phyloP scores from a whole-genome alignment of 768 basidiomycete species.

The Candolleomyces efflorescens region DNA sequence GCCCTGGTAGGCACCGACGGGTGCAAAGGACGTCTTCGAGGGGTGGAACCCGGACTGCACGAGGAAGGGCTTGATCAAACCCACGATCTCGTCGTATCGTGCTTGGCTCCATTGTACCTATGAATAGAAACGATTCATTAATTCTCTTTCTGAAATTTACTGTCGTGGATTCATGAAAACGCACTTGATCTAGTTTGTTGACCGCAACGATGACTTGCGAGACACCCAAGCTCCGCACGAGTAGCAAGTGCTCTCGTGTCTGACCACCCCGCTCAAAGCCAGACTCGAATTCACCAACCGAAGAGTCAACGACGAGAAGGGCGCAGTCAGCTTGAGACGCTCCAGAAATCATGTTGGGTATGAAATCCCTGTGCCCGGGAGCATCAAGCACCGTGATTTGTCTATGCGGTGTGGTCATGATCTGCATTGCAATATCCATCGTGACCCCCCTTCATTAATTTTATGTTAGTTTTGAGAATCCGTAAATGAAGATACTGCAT shows the following conservation, averaged over 20 bases:
- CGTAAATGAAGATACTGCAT: slow-evolving; percentile 13
- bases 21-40: slow-evolving; percentile 78
- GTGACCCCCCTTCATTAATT: slow-evolving; percentile 75
- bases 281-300: slow-evolving; percentile 90
- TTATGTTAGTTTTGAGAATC: slow-evolving; percentile 3
- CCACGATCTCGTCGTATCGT: slow-evolving; percentile 84
- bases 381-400: slow-evolving; percentile 94
- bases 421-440: slow-evolving; percentile 92
- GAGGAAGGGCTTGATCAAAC: slow-evolving; percentile 73
- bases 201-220: slow-evolving; percentile 87
- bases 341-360: slow-evolving; percentile 99
- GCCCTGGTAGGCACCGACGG: slow-evolving; percentile 87
- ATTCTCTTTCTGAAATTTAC: too few relatives aligned
- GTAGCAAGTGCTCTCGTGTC: slow-evolving; percentile 89
- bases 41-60: slow-evolving; percentile 81
- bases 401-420: slow-evolving; percentile 66
- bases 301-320: slow-evolving; percentile 86
- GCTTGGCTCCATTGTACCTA: slow-evolving; percentile 85
- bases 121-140: neutral
- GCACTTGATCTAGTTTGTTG: slow-evolving; percentile 91
- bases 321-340: slow-evolving; percentile 97
- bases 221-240: slow-evolving; percentile 91
- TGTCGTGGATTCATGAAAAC: slow-evolving; percentile 15
- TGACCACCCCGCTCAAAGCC: slow-evolving; percentile 95
- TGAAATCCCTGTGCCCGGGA: slow-evolving; percentile 95